Evolutionary conservation across 169 alveolate genomes (phyloP).

Genomic region (Eimeria brunetti): DNA sequence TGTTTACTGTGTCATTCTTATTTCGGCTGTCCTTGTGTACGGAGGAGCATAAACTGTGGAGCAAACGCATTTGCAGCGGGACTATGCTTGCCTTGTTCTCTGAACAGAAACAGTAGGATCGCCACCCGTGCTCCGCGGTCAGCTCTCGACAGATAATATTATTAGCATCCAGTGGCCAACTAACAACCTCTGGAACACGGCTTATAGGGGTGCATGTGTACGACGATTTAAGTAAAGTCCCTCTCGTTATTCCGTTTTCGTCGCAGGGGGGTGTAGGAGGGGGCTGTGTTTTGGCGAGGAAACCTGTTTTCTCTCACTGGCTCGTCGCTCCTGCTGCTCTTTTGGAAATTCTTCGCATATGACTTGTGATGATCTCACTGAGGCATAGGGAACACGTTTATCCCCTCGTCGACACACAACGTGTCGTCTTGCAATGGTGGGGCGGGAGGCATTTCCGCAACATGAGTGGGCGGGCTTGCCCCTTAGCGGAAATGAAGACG

Average conservation of each 20-base stretch:
- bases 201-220: neutral
- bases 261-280: neutral
- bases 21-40: neutral
- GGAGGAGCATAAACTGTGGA: neutral
- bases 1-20: neutral
- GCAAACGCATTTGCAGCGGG: neutral
- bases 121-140: neutral
- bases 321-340: neutral
- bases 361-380: neutral
- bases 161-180: neutral
- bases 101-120: neutral
- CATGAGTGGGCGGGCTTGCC: slow-evolving; percentile 14
- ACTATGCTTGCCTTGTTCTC: neutral
- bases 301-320: neutral
- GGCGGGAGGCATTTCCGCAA: neutral
- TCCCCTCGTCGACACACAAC: neutral
- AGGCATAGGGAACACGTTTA: neutral
- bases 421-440: slow-evolving; percentile 12
- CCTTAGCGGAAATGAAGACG: neutral
- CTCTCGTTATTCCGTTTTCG: neutral
- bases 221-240: neutral
- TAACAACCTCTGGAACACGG: neutral
- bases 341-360: neutral
- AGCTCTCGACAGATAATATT: neutral
- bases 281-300: neutral